Base-by-base conservation (phyloP, 202 grass and related monocot species). In the Zizania palustris region DNA sequence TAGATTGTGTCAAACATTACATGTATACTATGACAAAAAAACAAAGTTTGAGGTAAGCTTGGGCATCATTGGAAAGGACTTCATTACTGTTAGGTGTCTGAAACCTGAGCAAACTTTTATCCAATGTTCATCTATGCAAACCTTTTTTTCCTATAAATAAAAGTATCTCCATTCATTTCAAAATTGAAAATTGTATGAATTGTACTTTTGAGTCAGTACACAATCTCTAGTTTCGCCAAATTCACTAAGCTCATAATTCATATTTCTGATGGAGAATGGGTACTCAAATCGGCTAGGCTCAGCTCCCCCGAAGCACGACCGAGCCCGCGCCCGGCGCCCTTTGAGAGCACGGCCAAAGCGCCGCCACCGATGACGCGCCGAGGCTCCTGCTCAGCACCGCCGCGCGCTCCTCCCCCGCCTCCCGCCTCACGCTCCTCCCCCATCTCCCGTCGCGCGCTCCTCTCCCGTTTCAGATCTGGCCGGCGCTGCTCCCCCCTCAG, bases 181-280 rank as follows among this genome's bases (percentile, higher is more conserved):
- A 35, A 78, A 67, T 40, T 68, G n/a, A n/a, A n/a, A n/a, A n/a
- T n/a, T 28, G 41, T 19, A 59, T 68, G 16, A 18, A 43, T n/a
- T 63, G 37, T 51, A 51, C 4, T 69, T 6, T 74, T 15, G n/a
- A 22, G 39, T 82, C 33, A 80, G 21, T 42, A 75, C 34, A 45
- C 40, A 28, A 68, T n/a, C 15, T 46, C n/a, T 34, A 49, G 34
- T 44, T 44, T 55, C 44, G 78, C 9, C 8, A 69, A 71, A 28
- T 60, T 53, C 49, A 5, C 57, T 28, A 45, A 58, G 28, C 2
- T 28, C 28, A 28, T 28, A 28, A 14, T 58, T 66, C 38, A 5
- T 66, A 11, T 54, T 88, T 78, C 33, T 44, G 8, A 44, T 5
- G 4, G 19, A 71, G 71, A 3, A 36, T 28, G 28, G 28, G 28